Base-by-base conservation (phyloP, 2,329 filamentous ascomycete species). In the Penicillium sp. region DNA sequence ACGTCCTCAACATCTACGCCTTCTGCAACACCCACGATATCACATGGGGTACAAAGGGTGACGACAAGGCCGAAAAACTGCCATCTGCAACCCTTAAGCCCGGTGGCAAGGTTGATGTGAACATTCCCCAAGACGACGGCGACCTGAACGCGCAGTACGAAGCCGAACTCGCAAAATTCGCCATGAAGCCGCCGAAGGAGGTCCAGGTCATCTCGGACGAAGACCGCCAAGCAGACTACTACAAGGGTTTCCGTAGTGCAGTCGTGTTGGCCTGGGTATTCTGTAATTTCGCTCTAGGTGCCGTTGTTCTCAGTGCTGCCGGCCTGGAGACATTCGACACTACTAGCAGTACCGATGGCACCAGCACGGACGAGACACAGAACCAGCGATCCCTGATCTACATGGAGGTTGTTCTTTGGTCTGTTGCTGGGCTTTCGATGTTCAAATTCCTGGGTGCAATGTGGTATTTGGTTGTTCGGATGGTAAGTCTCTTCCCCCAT, bases 11-110 rank as follows among this genome's bases (percentile, higher is more conserved):
- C 81, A 95, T 99, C 56, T 99, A 98, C 77, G 93, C 93, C 60
- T 99, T 99, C 78, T 98, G 93, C 79, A 97, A 97, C 78, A 96
- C 93, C 26, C 93, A 97, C 82, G 93, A 97, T 71, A 95, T 97
- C 63, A 96, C 93, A 3, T 97, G 93, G 93, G 93, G 93, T 70
- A 99, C 95, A 43, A 99, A 98, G 77, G 95, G 95, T 68, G 95
- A 98, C 73, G 93, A 97, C 78, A 97, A 96, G 76, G 84, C 93
- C 7, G 92, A 96, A 67, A 93, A 93, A 71, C 85, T 97, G 53
- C 91, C 92, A 1, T 91, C 88, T 0, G 93, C 95, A 66, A 93
- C 88, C 66, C 89, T 93, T 53, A 96, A 97, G 75, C 90, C 96
- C 45, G 93, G 92, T 65, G 95, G 93, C 67, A 97, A 98, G 81